Base-by-base conservation (phyloP, 2,329 filamentous ascomycete species). In the Aureobasidium namibiae region DNA sequence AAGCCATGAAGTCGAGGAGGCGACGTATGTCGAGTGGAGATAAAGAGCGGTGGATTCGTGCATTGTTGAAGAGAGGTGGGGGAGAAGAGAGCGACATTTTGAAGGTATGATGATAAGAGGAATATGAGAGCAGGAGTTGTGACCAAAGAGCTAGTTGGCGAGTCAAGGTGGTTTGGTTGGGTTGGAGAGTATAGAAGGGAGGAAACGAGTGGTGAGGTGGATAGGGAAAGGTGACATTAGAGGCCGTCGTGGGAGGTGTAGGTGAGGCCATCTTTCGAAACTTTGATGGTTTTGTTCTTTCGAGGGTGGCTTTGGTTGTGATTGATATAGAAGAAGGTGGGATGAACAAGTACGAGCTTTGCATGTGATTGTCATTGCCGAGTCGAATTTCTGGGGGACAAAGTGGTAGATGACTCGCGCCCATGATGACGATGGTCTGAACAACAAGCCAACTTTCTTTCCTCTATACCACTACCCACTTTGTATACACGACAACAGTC, bases 101-200 rank as follows among this genome's bases (percentile, higher is more conserved):
- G 78, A 86, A 96, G 69, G 92, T 76, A 66, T 83, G 85, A 76
- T 92, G 80, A 75, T 89, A 82, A 0, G 84, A 83, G 74, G 88
- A 90, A 85, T 95, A 96, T 69, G 86, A 74, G 62, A 91, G 90
- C 69, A 97, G 84, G 16, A 96, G 83, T 33, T 83, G 74, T n/a
- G 88, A 85, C 94, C 94, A 99, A 74, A 92, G 92, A 61, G 82
- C 78, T 62, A 91, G 85, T 70, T 94, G 90, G 46, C 86, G 84
- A 73, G 86, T 83, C 69, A 82, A 86, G 10, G 88, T 92, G 31
- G 82, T 81, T 62, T 84, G 78, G 75, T 90, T 90, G 36, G 86
- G 82, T 73, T 94, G 89, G 58, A 84, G 84, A 59, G 88, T 91
- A 82, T 89, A 94, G 85, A 94, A 92, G 69, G 89, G 86, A 0